Conservation (phyloP, 352 stramenopile species). For the Globisporangium cystogenes region DNA sequence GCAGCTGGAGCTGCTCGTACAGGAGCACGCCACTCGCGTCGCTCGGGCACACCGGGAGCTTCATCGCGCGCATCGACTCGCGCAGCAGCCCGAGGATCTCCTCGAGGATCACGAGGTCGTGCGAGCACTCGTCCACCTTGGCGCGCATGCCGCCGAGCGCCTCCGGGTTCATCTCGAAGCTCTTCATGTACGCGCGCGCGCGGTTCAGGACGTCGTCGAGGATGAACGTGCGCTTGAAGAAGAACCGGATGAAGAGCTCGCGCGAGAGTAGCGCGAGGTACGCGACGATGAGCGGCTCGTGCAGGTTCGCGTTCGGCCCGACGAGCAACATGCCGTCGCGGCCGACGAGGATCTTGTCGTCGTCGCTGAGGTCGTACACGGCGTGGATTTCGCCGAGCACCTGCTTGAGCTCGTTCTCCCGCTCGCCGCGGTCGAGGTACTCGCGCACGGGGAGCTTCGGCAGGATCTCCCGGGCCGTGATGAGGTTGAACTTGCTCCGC, state of each 20-base stretch:
- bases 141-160: conserved; percentile 86
- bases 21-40: conserved; percentile 85
- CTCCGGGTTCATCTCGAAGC: conserved; percentile 90
- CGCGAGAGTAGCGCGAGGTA: conserved; percentile 92
- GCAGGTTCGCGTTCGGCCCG: conserved; percentile 88
- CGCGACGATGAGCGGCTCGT: conserved; percentile 92
- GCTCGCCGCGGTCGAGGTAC: conserved; percentile 96
- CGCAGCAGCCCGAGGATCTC: conserved; percentile 95
- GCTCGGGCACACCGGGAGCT: conserved; percentile 87
- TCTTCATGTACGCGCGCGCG: conserved; percentile 90
- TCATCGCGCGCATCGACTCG: conserved; percentile 91
- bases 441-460: conserved; percentile 93
- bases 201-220: conserved; percentile 93
- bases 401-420: conserved; percentile 97
- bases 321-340: conserved; percentile 91
- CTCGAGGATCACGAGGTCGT: conserved; percentile 94
- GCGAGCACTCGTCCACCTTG: conserved; percentile 88
- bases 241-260: conserved; percentile 91
- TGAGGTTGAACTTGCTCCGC: conserved; percentile 96
- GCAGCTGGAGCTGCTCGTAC: conserved; percentile 93
- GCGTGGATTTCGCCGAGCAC: conserved; percentile 93
- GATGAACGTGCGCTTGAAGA: conserved; percentile 96
- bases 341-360: conserved; percentile 95
- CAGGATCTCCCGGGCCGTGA: conserved; percentile 96
- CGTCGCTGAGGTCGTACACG: conserved; percentile 93